Conservation (phyloP, 352 stramenopile genomes). For the Phytophthora rubi region DNA sequence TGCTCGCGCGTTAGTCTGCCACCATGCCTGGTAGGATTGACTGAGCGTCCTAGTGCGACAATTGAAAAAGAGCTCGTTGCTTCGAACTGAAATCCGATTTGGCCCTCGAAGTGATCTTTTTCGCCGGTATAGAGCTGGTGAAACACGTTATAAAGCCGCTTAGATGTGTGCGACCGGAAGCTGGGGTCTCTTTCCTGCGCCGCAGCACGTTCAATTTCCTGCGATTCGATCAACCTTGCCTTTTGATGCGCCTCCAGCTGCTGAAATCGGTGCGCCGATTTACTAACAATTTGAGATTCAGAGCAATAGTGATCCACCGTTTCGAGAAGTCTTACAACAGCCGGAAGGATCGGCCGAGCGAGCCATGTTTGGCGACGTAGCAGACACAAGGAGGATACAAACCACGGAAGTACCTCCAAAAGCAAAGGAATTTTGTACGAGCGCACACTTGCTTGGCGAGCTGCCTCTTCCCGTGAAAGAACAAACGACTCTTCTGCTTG, state of each 20-base stretch:
- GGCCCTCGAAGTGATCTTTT: constrained; percentile 90
- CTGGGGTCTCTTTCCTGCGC: constrained; percentile 54
- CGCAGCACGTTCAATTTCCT: constrained; percentile 68
- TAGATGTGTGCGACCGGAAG: constrained; percentile 57
- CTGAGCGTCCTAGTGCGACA: constrained; percentile 80
- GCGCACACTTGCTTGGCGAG: constrained; percentile 43
- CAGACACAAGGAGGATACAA: constrained; percentile 82
- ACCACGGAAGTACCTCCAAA: constrained; percentile 75
- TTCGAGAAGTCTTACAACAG: constrained; percentile 67
- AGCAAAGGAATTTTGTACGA: constrained; percentile 60
- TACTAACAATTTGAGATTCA: constrained; percentile 63
- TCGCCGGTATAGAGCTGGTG: constrained; percentile 88
- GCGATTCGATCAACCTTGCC: constrained; percentile 62
- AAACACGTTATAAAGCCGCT: constrained; percentile 89
- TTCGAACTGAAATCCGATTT: constrained; percentile 92
- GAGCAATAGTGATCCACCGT: constrained; percentile 80
- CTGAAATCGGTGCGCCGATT: constrained; percentile 67
- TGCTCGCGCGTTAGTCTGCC: constrained; percentile 75
- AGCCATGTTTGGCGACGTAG: constrained; percentile 84
- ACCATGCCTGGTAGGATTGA: constrained; percentile 71
- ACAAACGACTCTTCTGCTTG: constrained; percentile 64
- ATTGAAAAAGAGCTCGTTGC: constrained; percentile 82
- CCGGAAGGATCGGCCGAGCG: constrained; percentile 69
- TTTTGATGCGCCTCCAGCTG: constrained; percentile 68
- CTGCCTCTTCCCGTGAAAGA: constrained; percentile 27